These are phyloP conservation scores for Basidiobolus meristosporus DNA, from an alignment of 371 early-diverging fungal genomes.

Conservation along the genomic window DNA sequence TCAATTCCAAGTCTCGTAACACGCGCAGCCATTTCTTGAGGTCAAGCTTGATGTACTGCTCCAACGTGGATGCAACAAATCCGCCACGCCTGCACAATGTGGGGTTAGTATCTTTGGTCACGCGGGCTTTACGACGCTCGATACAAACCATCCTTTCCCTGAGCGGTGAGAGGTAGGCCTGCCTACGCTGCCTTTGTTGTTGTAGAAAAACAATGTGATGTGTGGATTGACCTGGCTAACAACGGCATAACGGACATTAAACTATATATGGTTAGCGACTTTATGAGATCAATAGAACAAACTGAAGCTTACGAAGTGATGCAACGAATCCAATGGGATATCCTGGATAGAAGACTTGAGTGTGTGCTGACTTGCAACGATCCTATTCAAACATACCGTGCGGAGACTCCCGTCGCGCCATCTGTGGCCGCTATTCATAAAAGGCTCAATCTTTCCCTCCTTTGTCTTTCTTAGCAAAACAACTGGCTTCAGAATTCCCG, in stretches of 20 bases:
- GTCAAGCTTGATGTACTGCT: conserved; percentile 66
- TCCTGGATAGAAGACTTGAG: not conserved
- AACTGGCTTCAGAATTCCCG: conserved; percentile 62
- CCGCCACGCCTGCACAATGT: conserved; percentile 53
- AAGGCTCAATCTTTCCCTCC: conserved; percentile 45
- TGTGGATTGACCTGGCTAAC: conserved; percentile 85
- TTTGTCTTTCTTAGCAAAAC: conserved; percentile 57
- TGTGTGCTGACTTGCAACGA: no score
- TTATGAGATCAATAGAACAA: not conserved
- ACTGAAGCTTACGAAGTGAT: conserved; percentile 1
- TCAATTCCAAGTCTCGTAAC: conserved; percentile 49
- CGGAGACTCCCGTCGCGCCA: conserved; percentile 82
- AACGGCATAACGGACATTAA: conserved; percentile 74
- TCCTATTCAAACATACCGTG: conserved; percentile 15
- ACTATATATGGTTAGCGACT: conserved; percentile 31
- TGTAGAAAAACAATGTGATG: conserved; percentile 65
- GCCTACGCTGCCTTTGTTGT: conserved; percentile 54
- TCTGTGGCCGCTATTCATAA: conserved; percentile 40
- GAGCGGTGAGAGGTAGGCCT: conserved; percentile 33
- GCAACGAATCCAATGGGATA: conserved; percentile 3
- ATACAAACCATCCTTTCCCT: conserved; percentile 28
- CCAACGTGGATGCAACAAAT: conserved; percentile 54
- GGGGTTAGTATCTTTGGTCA: no score
- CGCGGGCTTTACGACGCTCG: not conserved
- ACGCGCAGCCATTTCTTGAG: conserved; percentile 72